Conservation (phyloP, 2,329 filamentous ascomycete genomes). For the Aspergillus viridinutans region DNA sequence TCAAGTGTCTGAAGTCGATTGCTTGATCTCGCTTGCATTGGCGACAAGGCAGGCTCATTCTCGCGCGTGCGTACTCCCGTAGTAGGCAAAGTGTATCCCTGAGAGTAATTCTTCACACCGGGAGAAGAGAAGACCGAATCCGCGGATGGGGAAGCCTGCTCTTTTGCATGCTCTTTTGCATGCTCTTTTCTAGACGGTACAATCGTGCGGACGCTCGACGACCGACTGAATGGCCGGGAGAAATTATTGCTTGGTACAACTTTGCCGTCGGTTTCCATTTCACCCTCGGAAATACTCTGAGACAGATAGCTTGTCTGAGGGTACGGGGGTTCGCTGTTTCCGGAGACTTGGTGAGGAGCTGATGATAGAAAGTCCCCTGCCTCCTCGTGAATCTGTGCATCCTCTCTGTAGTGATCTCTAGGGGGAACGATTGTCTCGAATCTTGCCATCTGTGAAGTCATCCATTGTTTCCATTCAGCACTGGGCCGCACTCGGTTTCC, state of each 20-base stretch:
- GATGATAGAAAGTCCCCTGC: constrained; percentile 12
- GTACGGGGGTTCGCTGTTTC: background rate
- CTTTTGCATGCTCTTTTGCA: constrained; percentile 11
- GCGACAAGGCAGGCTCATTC: constrained; percentile 11
- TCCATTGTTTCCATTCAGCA: constrained; percentile 37
- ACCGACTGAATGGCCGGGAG: constrained; percentile 34
- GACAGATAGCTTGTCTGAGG: background rate
- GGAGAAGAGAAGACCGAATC: constrained; percentile 2
- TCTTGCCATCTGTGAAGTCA: constrained; percentile 33
- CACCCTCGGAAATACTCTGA: background rate
- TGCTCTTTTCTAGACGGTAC: constrained; percentile 11
- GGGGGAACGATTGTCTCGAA: constrained; percentile 23
- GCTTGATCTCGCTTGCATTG: constrained; percentile 20
- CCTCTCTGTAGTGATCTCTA: constrained; percentile 36
- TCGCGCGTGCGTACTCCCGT: constrained; percentile 1
- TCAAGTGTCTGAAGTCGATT: constrained; percentile 21
- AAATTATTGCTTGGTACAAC: constrained; percentile 27
- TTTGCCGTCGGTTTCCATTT: constrained; percentile 2
- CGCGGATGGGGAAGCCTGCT: constrained; percentile 2
- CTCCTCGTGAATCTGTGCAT: constrained; percentile 33
- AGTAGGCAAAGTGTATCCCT: constrained; percentile 1
- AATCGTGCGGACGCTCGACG: constrained; percentile 26
- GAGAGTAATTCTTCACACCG: background rate
- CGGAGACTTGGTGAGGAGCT: background rate
- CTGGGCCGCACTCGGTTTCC: constrained; percentile 18